These are phyloP conservation scores for Cyclotella choctawhatcheeana DNA, from an alignment of 108 stramenopile species.

Conservation along the genomic window DNA sequence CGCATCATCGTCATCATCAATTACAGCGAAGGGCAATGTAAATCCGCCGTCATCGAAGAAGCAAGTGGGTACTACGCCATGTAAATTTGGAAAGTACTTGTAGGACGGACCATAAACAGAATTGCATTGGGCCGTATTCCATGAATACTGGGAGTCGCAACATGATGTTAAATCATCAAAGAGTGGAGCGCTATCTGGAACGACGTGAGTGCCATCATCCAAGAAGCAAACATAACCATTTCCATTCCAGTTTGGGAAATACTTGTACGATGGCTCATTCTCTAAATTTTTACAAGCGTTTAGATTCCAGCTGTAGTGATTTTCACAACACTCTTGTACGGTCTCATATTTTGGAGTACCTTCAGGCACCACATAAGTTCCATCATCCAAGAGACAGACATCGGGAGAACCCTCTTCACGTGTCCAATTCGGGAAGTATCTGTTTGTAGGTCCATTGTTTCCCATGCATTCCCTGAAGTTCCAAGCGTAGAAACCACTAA, in stretches of 20 bases:
- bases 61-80: not conserved
- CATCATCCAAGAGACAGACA: not conserved
- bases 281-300: not conserved
- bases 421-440: not conserved
- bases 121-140: not conserved
- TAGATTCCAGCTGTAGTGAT: not conserved
- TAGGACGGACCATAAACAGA: not conserved
- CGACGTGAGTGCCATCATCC: not conserved
- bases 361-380: not conserved
- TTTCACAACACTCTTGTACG: not conserved
- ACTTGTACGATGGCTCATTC: not conserved
- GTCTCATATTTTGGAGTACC: not conserved
- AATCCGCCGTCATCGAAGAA: not conserved
- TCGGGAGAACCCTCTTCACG: not conserved
- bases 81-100: conserved; percentile 1
- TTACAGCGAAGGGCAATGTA: too few relatives aligned
- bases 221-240: not conserved
- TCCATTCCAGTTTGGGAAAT: not conserved
- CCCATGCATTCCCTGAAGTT: too few relatives aligned
- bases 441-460: too few relatives aligned
- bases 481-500: too few relatives aligned
- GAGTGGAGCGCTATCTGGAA: not conserved
- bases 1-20: too few relatives aligned
- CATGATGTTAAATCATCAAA: not conserved
- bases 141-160: not conserved